Conservation (phyloP, 1,139 yeast species). For the Candida tropicalis region DNA sequence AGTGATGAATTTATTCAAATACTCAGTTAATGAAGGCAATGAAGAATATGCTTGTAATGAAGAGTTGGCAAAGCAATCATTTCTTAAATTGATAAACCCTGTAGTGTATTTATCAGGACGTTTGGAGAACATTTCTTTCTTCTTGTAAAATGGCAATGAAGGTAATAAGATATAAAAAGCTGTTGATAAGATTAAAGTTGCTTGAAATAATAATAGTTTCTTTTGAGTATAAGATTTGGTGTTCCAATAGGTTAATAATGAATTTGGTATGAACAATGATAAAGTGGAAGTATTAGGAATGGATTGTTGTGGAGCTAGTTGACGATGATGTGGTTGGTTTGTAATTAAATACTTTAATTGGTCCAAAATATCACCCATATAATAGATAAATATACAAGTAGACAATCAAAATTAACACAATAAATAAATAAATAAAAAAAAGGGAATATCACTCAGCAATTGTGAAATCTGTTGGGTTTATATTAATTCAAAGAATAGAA, state of each 20-base stretch:
- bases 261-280: conserved; percentile 10
- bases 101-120: conserved; percentile 79
- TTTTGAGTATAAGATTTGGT: conserved; percentile 14
- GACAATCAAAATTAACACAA: neutral
- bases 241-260: conserved; percentile 14
- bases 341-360: conserved; percentile 16
- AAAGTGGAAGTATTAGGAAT: conserved; percentile 1
- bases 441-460: too few species aligned
- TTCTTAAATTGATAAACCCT: conserved; percentile 78
- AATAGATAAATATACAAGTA: conserved; percentile 2
- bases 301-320: conserved; percentile 1
- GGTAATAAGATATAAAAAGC: conserved; percentile 30
- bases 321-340: conserved; percentile 11
- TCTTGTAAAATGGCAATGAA: conserved; percentile 13
- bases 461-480: too few species aligned
- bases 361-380: conserved; percentile 14
- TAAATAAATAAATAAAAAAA: neutral
- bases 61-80: conserved; percentile 94
- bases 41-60: conserved; percentile 83
- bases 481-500: too few species aligned
- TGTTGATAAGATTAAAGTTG: conserved; percentile 15
- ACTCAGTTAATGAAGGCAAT: conserved; percentile 62
- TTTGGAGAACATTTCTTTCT: conserved; percentile 43
- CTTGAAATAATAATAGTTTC: conserved; percentile 10
- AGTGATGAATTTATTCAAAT: conserved; percentile 50